phyloP scores from a whole-genome alignment of 768 basidiomycete genomes.

The Lactarius deliciosus region DNA sequence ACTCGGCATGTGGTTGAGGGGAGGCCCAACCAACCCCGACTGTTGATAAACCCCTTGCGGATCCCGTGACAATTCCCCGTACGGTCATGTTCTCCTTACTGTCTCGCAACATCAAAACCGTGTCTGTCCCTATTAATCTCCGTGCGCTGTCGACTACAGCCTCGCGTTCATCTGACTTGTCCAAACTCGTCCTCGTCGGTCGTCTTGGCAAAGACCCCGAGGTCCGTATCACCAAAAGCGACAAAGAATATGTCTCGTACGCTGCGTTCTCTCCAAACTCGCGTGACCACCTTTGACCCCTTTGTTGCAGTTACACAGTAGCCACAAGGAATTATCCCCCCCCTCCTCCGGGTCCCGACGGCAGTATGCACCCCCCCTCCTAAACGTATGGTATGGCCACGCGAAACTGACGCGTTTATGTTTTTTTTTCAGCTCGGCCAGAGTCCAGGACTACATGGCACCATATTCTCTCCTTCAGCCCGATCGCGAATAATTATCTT shows the following conservation, averaged over 20 bases:
- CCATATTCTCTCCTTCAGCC: conserved; percentile 69
- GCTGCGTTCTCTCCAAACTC: conserved; percentile 34
- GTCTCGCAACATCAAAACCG: conserved; percentile 38
- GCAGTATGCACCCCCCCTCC: conserved; percentile 44
- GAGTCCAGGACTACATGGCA: conserved; percentile 69
- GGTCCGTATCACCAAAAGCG: conserved; percentile 60
- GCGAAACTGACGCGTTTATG: neutral
- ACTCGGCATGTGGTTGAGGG: conserved; percentile 23
- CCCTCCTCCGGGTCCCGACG: conserved; percentile 57
- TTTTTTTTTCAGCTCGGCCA: conserved; percentile 46
- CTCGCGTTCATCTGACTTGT: conserved; percentile 57
- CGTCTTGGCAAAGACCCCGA: conserved; percentile 72
- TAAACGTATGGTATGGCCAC: too few species aligned
- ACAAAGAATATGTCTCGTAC: conserved; percentile 77
- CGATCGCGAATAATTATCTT: conserved; percentile 60
- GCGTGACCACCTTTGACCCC: neutral
- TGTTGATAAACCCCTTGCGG: neutral
- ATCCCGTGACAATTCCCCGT: conserved; percentile 14
- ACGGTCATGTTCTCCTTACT: conserved; percentile 50
- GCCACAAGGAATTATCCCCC: conserved; percentile 66
- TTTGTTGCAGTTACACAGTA: conserved; percentile 60
- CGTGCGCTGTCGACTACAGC: conserved; percentile 46
- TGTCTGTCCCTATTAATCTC: conserved; percentile 45
- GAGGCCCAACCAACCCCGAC: conserved; percentile 6
- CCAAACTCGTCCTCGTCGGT: conserved; percentile 78